phyloP scores from a whole-genome alignment of 331 rosid genomes.

The Dryas integrifolia region DNA sequence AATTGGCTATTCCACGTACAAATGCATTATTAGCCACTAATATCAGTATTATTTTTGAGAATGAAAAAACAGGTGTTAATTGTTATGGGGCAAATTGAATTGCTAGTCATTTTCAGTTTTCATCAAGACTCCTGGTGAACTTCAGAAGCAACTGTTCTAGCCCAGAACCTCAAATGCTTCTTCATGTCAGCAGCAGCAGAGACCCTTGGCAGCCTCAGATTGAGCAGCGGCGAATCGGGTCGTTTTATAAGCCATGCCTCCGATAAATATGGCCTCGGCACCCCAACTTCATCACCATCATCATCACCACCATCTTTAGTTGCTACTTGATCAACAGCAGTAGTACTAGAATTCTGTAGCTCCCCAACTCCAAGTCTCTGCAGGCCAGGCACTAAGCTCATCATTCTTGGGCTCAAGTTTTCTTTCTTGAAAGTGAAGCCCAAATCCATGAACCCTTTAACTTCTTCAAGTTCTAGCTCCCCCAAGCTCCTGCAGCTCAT shows the following conservation, averaged over 20 bases:
- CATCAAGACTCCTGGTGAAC: constrained; percentile 38
- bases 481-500: constrained; percentile 63
- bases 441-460: constrained; percentile 78
- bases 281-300: constrained; percentile 19
- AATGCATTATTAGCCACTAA: background rate
- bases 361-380: constrained; percentile 43
- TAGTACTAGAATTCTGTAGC: background rate
- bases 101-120: no score
- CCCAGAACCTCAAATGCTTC: constrained; percentile 72
- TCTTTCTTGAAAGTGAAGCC: constrained; percentile 71
- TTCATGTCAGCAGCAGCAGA: constrained; percentile 63
- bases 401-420: constrained; percentile 52
- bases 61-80: background rate
- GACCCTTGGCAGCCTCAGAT: constrained; percentile 46
- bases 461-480: constrained; percentile 81
- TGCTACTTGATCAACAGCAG: background rate
- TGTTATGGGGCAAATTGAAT: no score
- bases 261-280: constrained; percentile 68
- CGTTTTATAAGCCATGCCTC: constrained; percentile 86
- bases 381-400: constrained; percentile 70
- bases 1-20: background rate
- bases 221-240: constrained; percentile 61
- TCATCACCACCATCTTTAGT: constrained; percentile 19
- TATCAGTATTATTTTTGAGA: no score
- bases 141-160: constrained; percentile 72